Percentiles rank a stretch among this genome's conserved stretches.
These are phyloP conservation scores for Candida tropicalis DNA, from an alignment of 1,139 yeast species.

Conservation along the genomic window DNA sequence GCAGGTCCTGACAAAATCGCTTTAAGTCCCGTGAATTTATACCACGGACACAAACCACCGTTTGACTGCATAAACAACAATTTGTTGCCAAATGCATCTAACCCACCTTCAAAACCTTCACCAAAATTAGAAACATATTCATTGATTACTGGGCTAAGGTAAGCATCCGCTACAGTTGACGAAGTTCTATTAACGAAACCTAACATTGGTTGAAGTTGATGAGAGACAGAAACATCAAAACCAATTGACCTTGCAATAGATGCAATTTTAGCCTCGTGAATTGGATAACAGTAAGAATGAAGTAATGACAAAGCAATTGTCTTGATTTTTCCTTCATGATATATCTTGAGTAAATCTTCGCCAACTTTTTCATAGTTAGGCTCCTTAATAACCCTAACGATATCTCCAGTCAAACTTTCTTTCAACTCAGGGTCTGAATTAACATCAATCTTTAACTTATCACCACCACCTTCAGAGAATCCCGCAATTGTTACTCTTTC, in stretches of 20 bases:
- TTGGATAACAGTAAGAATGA: slow-evolving; percentile 44
- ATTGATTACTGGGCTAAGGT: slow-evolving; percentile 40
- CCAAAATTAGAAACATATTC: slow-evolving; percentile 41
- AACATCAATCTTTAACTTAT: slow-evolving; percentile 22
- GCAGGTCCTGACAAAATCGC: slow-evolving; percentile 55
- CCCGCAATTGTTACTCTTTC: slow-evolving; percentile 45
- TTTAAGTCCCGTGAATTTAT: slow-evolving; percentile 48
- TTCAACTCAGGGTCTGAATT: slow-evolving; percentile 27
- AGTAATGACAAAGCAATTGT: slow-evolving; percentile 43
- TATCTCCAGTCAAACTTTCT: slow-evolving; percentile 41
- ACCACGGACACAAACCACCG: slow-evolving; percentile 54
- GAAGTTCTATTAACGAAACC: slow-evolving; percentile 47
- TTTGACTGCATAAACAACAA: slow-evolving; percentile 51
- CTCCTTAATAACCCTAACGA: slow-evolving; percentile 30
- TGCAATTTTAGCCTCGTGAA: slow-evolving; percentile 40
- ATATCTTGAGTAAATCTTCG: slow-evolving; percentile 27
- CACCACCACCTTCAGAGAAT: slow-evolving; percentile 47
- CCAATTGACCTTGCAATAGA: slow-evolving; percentile 40
- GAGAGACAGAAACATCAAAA: slow-evolving; percentile 43
- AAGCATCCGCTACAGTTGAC: slow-evolving; percentile 50
- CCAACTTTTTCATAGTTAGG: slow-evolving; percentile 34
- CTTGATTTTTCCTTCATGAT: slow-evolving; percentile 28
- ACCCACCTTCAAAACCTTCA: slow-evolving; percentile 47
- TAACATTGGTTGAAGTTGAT: slow-evolving; percentile 47
- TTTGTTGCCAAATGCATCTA: slow-evolving; percentile 44